phyloP scores from a whole-genome alignment of 202 grass and related monocot genomes.

The Panicum hallii region DNA sequence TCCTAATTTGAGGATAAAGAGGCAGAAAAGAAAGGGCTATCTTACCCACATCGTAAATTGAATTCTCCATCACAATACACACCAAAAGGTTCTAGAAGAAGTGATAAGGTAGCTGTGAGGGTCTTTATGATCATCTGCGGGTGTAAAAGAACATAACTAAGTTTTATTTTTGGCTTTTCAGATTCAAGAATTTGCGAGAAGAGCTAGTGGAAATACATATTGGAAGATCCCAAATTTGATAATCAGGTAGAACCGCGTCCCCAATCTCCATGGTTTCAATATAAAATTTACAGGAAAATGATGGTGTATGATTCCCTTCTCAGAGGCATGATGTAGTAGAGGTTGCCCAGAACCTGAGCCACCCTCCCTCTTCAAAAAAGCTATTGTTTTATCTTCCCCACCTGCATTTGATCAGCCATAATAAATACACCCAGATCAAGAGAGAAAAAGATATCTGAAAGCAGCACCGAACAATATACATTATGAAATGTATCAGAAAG shows the following conservation, averaged over 20 bases:
- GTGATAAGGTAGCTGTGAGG: constrained; percentile 78
- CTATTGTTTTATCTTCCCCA: constrained; percentile 93
- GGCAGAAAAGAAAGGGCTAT: constrained; percentile 36
- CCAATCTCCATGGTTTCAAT: constrained; percentile 85
- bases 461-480: not conserved
- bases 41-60: constrained; percentile 89
- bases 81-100: constrained; percentile 93
- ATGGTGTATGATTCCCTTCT: constrained; percentile 89
- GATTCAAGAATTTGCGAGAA: constrained; percentile 27
- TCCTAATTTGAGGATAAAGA: constrained; percentile 9
- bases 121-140: constrained; percentile 97
- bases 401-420: constrained; percentile 58
- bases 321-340: constrained; percentile 67
- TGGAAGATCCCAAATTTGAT: constrained; percentile 99
- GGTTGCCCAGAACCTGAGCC: constrained; percentile 64
- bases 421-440: constrained; percentile 34
- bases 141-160: constrained; percentile 36
- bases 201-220: constrained; percentile 69
- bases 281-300: constrained; percentile 96
- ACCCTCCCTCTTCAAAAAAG: constrained; percentile 90
- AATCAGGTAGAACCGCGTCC: constrained; percentile 77
- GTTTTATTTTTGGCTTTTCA: constrained; percentile 33
- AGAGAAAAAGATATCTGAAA: not conserved
- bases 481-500: constrained; percentile 14
- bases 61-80: constrained; percentile 97